Evolutionary conservation across 495 filamentous ascomycete genomes (phyloP).

Genomic region (Aspergillus asperescens): DNA sequence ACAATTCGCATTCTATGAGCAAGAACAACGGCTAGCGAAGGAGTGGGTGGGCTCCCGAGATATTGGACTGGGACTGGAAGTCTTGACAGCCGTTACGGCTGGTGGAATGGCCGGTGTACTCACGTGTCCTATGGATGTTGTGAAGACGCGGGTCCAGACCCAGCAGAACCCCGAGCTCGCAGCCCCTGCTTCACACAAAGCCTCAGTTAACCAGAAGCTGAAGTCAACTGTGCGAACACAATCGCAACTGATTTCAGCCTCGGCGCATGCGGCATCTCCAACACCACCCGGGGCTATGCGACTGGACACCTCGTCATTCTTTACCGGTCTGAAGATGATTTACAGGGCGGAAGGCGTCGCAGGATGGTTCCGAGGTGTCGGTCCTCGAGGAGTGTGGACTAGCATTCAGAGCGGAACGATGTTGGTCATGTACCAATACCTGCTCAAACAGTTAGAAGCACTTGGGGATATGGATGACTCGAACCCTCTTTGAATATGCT

Average conservation of each 20-base stretch:
- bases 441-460: constrained; percentile 69
- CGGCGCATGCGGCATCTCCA: constrained; percentile 73
- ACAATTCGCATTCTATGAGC: constrained; percentile 97
- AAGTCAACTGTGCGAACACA: constrained; percentile 30
- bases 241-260: constrained; percentile 72
- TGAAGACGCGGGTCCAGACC: constrained; percentile 96
- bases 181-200: constrained; percentile 22
- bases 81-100: constrained; percentile 84
- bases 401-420: constrained; percentile 95
- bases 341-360: constrained; percentile 81
- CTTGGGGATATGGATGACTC: constrained; percentile 31
- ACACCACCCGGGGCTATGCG: constrained; percentile 65
- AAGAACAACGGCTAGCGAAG: constrained; percentile 77
- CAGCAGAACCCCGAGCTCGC: constrained; percentile 59
- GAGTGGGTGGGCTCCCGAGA: constrained; percentile 65
- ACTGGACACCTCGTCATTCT: constrained; percentile 80
- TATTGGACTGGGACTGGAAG: constrained; percentile 79
- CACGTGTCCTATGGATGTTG: constrained; percentile 93
- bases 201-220: constrained; percentile 22
- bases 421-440: constrained; percentile 89
- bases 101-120: constrained; percentile 92
- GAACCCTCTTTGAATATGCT: constrained; percentile 23
- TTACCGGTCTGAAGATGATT: constrained; percentile 78
- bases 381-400: constrained; percentile 92
- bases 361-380: constrained; percentile 94